Evolutionary conservation across 345 rosid genomes (phyloP).

Genomic region (Orychophragmus violaceus): DNA sequence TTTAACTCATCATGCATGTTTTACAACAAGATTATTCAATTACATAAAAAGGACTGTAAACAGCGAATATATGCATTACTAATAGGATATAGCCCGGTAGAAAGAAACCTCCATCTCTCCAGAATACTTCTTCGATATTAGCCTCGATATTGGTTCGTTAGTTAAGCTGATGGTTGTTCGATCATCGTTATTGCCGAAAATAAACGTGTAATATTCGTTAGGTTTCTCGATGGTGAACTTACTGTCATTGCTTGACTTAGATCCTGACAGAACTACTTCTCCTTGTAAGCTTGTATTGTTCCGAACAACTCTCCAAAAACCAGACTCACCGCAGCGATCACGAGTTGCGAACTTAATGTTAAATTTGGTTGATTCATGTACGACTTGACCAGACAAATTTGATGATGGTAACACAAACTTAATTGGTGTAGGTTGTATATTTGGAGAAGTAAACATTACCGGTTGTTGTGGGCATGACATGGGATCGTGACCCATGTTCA

Average conservation of each 20-base stretch:
- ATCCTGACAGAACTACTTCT: slow-evolving; percentile 8
- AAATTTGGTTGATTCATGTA: background rate
- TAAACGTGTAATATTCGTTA: slow-evolving; percentile 7
- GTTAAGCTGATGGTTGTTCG: slow-evolving; percentile 4
- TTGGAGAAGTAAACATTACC: background rate
- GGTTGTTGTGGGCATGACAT: background rate
- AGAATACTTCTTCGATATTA: background rate
- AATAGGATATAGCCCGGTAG: background rate
- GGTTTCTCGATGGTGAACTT: background rate
- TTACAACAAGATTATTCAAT: slow-evolving; percentile 1
- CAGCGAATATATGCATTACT: background rate
- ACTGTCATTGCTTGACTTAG: background rate
- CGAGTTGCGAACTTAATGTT: background rate
- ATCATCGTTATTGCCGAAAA: background rate
- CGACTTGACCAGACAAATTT: background rate
- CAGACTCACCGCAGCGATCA: background rate
- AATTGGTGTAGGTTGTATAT: background rate
- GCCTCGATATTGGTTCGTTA: background rate
- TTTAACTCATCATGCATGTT: background rate
- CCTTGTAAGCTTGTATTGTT: background rate
- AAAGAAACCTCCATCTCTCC: slow-evolving; percentile 20
- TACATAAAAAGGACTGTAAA: background rate
- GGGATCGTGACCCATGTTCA: background rate
- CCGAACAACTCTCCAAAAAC: background rate
- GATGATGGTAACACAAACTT: background rate